Evolutionary conservation across 148 eudicot genomes (phyloP).

Genomic region (Talinum fruticosum): DNA sequence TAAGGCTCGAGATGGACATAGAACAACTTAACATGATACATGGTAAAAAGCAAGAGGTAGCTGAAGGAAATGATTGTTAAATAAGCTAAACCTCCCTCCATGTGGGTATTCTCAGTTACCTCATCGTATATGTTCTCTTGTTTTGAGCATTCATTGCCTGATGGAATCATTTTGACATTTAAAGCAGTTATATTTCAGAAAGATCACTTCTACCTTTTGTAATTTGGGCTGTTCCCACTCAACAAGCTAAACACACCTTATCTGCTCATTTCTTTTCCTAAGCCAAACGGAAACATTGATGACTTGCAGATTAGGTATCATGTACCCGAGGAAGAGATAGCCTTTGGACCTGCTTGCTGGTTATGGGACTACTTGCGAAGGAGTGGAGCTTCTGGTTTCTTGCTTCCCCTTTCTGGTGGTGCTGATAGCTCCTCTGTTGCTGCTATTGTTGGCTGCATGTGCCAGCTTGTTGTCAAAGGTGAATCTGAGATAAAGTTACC

Average conservation of each 20-base stretch:
- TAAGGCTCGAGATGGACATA: background rate
- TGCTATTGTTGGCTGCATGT: slow-evolving; percentile 97
- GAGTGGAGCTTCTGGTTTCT: slow-evolving; percentile 97
- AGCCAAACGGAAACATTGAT: slow-evolving; percentile 11
- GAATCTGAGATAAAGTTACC: slow-evolving; percentile 8
- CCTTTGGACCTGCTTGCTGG: slow-evolving; percentile 98
- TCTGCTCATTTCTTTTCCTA: background rate
- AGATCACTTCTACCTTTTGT: background rate
- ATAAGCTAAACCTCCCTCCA: background rate
- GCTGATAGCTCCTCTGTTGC: slow-evolving; percentile 99
- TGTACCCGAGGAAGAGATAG: slow-evolving; percentile 93
- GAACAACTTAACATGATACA: background rate
- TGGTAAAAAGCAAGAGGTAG: background rate
- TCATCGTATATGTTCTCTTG: background rate
- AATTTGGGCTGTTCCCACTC: background rate
- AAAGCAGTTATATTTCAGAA: background rate
- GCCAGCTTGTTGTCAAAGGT: slow-evolving; percentile 98
- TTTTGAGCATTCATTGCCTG: background rate
- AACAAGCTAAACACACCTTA: background rate
- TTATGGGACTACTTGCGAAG: slow-evolving; percentile 97
- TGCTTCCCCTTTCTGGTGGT: slow-evolving; percentile 98
- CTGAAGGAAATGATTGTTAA: background rate
- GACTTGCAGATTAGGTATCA: slow-evolving; percentile 73
- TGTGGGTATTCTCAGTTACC: background rate
- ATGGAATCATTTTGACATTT: background rate